Evolutionary conservation across 148 eudicot species (phyloP), one percentile per base, ranked within the genome.

Genomic region (Oxyria digyna): DNA sequence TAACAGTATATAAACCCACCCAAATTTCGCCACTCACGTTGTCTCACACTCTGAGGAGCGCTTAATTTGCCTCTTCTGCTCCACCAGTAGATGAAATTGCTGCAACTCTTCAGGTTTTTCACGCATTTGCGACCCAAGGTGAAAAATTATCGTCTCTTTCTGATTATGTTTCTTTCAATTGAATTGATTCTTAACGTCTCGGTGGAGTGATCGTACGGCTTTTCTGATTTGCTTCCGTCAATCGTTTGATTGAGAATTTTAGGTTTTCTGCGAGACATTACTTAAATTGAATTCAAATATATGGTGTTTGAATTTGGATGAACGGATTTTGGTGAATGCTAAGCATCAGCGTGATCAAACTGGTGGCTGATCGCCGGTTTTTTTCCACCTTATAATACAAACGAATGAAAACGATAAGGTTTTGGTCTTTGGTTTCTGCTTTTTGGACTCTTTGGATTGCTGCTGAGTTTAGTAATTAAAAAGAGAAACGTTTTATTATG

Each of bases 1-100:
- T 54, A 54, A 54, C 62, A 54, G 29, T 54, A 54, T 54, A 54
- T 54, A 54, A 54, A 24, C 62, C 62, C 62, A 23, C 29, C 62
- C 62, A 23, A 54, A 54, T 10, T 45, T 54, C 62, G 31, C 62
- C 62, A 54, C 62, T 54, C 29, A 54, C 62, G 62, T 54, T 54
- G 21, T 54, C 10, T 24, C 62, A 23, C 62, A 2, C 62, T 54
- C 62, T 54, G 29, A 54, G 18, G 31, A 54, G 15, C 31, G 62
- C 27, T 54, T 23, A 54, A n/a, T n/a, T 54, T 54, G 31, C 62
- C 31, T 54, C 62, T 54, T 24, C 9, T 54, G 32, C 62, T 54
- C 62, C 11, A 54, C 62, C 62, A 54, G 62, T 54, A 8, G 62
- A 23, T 54, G 3, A 54, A 54, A 54, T 54, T 54, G 14, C 31